Conservation (phyloP, 2,329 filamentous ascomycete genomes). For the Knufia fluminis region DNA sequence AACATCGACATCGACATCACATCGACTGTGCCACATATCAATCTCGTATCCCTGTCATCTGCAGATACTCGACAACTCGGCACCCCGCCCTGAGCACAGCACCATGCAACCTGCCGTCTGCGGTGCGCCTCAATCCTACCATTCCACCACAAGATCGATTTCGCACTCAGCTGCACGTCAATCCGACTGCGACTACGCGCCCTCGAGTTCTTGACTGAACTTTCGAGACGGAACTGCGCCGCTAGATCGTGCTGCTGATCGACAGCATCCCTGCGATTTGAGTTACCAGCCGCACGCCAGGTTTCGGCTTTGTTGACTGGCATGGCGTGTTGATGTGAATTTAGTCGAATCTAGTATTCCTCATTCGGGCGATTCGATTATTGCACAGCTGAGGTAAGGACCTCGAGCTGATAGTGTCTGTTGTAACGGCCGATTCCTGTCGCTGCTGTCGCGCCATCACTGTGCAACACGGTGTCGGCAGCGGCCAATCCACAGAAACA, state of each 20-base stretch:
- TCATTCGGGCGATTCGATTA: not conserved
- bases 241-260: not conserved
- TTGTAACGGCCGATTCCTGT: not conserved
- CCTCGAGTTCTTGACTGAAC: slow-evolving; percentile 6
- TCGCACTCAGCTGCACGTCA: not conserved
- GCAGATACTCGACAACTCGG: slow-evolving; percentile 1
- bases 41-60: slow-evolving; percentile 2
- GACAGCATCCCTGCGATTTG: not conserved
- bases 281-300: not conserved
- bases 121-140: not conserved
- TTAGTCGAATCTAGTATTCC: not conserved
- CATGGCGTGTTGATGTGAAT: slow-evolving; percentile 1
- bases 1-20: not conserved
- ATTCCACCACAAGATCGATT: not conserved
- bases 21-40: too few species aligned
- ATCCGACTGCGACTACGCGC: not conserved
- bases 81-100: slow-evolving; percentile 7
- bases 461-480: not conserved
- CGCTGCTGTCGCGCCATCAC: not conserved
- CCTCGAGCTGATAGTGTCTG: not conserved
- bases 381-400: not conserved
- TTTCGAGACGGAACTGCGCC: not conserved
- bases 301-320: not conserved
- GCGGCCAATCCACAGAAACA: not conserved
- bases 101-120: slow-evolving; percentile 8